Conservation (phyloP, 106 monocot genomes). For the Acanthochlamys bracteata region DNA sequence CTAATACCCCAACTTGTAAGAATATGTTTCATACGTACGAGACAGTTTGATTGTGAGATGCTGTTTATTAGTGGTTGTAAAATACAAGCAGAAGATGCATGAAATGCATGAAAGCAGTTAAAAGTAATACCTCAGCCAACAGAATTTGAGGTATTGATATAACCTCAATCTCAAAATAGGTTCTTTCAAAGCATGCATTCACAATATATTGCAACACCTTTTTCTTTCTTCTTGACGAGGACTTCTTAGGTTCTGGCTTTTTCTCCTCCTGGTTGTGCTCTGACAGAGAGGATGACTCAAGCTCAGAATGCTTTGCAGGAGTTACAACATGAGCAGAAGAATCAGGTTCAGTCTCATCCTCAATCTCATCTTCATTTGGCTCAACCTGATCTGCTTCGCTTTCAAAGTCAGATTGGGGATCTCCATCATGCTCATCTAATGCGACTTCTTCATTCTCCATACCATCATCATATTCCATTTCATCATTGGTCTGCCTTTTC, state of each 20-base stretch:
- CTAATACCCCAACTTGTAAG: too few relatives aligned
- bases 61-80: too few relatives aligned
- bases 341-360: slow-evolving; percentile 15
- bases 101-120: too few relatives aligned
- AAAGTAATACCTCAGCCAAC: slow-evolving; percentile 60
- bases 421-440: slow-evolving; percentile 32
- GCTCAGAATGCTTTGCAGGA: slow-evolving; percentile 16
- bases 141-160: slow-evolving; percentile 51
- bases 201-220: slow-evolving; percentile 28
- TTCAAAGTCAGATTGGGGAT: slow-evolving; percentile 32
- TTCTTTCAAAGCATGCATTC: slow-evolving; percentile 18
- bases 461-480: slow-evolving; percentile 92
- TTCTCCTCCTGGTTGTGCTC: slow-evolving; percentile 2
- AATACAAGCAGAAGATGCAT: too few relatives aligned
- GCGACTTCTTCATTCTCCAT: slow-evolving; percentile 20
- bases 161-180: slow-evolving; percentile 58
- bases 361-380: slow-evolving; percentile 27
- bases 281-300: not conserved
- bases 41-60: too few relatives aligned
- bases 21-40: too few relatives aligned
- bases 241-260: slow-evolving; percentile 8
- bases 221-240: slow-evolving; percentile 3
- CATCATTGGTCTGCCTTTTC: slow-evolving; percentile 61
- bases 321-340: slow-evolving; percentile 6
- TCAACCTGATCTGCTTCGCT: slow-evolving; percentile 43